These are phyloP conservation scores for Pseudoneurospora amorphoporcata DNA, from an alignment of 495 filamentous ascomycete genomes.

Conservation along the genomic window DNA sequence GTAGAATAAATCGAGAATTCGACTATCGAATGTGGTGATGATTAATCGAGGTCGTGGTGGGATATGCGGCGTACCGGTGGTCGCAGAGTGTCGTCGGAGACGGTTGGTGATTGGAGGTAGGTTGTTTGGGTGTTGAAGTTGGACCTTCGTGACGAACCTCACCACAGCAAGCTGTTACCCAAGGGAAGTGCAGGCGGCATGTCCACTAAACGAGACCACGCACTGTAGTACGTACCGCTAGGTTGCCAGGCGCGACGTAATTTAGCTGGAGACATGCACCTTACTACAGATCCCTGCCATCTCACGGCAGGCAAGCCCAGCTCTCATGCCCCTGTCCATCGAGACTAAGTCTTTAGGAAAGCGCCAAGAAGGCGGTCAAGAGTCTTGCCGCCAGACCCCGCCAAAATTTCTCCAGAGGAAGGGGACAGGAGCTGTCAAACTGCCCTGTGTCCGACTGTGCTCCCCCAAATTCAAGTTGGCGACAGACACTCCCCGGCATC, in stretches of 20 bases:
- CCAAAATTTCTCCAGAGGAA: conserved; percentile 21
- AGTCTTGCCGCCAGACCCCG: conserved; percentile 22
- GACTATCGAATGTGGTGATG: background rate
- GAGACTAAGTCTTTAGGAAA: background rate
- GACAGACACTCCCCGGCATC: background rate
- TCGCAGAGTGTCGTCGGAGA: conserved; percentile 3
- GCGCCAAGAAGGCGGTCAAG: conserved; percentile 11
- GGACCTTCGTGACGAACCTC: background rate
- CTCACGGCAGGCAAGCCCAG: background rate
- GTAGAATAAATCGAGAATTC: background rate
- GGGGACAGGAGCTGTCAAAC: background rate
- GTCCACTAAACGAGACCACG: background rate
- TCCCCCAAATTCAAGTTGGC: background rate
- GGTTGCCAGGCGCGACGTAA: conserved; percentile 27
- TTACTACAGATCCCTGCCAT: background rate
- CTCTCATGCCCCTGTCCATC: background rate
- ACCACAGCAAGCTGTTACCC: background rate
- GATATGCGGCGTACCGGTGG: background rate
- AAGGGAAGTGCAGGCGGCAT: background rate
- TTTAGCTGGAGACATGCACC: conserved; percentile 2
- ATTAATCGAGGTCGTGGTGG: background rate
- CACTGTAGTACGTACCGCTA: conserved; percentile 6
- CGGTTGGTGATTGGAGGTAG: background rate
- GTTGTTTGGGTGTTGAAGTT: background rate
- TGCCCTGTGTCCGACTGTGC: background rate